A percentile compares a stretch with the other conserved stretches of the same genome.
Conservation (phyloP, 768 basidiomycete genomes). For the Gloeopeniophorella convolvens region DNA sequence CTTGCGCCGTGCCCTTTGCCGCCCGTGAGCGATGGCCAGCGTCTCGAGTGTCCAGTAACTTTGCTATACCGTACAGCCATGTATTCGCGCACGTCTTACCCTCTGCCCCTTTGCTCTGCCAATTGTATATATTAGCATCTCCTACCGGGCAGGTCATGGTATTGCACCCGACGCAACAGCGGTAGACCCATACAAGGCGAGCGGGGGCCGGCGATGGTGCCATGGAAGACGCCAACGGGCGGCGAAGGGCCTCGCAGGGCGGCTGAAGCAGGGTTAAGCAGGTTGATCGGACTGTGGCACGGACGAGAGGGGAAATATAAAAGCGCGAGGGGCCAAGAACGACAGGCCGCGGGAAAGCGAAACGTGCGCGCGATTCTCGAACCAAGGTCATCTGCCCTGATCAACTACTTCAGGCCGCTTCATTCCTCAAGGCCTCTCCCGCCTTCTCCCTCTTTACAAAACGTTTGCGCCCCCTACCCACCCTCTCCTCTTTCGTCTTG, state of each 20-base stretch:
- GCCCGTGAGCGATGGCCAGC: not conserved
- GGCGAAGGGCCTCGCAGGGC: too few relatives aligned
- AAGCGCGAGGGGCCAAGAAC: not conserved
- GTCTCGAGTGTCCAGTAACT: not conserved
- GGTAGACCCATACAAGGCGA: too few relatives aligned
- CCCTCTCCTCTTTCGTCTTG: slow-evolving; percentile 4
- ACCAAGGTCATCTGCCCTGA: slow-evolving; percentile 10
- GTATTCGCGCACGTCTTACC: not conserved
- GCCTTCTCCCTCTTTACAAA: slow-evolving; percentile 1
- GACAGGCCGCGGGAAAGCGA: slow-evolving; percentile 10
- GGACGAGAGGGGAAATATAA: not conserved
- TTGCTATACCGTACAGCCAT: slow-evolving; percentile 17
- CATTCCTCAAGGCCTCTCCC: not conserved
- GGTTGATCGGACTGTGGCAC: not conserved
- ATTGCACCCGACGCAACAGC: too few relatives aligned
- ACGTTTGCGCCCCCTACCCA: slow-evolving; percentile 9
- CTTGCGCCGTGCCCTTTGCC: not conserved
- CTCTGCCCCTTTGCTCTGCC: not conserved
- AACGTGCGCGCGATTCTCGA: slow-evolving; percentile 3
- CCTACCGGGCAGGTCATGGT: too few relatives aligned
- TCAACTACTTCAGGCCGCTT: not conserved
- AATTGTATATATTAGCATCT: slow-evolving; percentile 5
- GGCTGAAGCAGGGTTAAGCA: too few relatives aligned
- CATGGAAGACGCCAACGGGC: not conserved
- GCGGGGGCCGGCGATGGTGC: not conserved